Base-by-base conservation (phyloP, 371 early-diverging fungal species). In the Rhizopus microsporus region DNA sequence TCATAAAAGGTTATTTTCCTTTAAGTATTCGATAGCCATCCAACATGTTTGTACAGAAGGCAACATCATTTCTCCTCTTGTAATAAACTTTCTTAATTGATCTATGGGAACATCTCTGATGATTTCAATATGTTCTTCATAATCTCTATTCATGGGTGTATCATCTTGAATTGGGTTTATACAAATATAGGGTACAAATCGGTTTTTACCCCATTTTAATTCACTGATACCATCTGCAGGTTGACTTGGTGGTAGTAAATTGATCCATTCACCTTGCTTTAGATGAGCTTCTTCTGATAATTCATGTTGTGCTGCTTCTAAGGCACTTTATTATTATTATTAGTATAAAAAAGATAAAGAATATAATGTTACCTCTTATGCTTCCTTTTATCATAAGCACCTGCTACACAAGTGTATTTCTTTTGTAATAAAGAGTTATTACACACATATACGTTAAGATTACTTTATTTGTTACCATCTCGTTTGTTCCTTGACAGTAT, bases 401-500 rank as follows among this genome's bases (percentile, higher is more conserved):
- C 87, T 16, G 83, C 75, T 16, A 81, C 78, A 55, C 85, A 81
- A 4, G 80, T 82, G 53, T 86, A 84, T 73, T 79, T 78, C 81
- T 78, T 58, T 29, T 47, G 15, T 23, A 33, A 32, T 23, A 9
- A 12, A 33, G 23, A 23, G 23, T 23, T 2, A 23, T 23, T 23
- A 23, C 23, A 23, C 23, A 23, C 23, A 46, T 17, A 23, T 6
- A 2, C 23, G 29, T n/a, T n/a, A 7, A 45, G 12, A 12, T 4
- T 49, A 9, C 32, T 13, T 32, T 30, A 15, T 10, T 47, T 33
- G 12, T 34, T 73, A 83, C 81, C 53, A 83, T 60, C 57, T 83
- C 82, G 58, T 87, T 85, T 16, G 85, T 77, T 33, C 88, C 88
- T 70, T 87, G 88, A 23, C 71, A 72, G 63, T 75, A 88, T 60